Base-by-base conservation (phyloP, 164 flowering plant species). In the Magnolia sinica region DNA sequence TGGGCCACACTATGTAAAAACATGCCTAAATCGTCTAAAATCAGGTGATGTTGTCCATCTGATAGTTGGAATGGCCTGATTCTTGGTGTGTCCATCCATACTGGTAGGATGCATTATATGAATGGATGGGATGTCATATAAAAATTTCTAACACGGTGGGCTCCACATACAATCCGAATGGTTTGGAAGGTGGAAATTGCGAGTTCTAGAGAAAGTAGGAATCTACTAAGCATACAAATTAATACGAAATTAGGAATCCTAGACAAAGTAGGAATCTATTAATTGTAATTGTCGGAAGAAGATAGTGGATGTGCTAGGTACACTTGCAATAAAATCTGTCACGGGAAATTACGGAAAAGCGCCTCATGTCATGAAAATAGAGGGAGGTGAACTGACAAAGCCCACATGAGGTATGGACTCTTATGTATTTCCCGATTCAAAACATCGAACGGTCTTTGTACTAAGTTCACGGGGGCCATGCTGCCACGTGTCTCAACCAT, bases 341-440 rank as follows among this genome's bases (percentile, higher is more conserved):
- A 59, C 65, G 50, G 65, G 63, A 74, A 74, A 16, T 74, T 74
- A 68, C 76, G 20, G 13, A 18, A 51, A 71, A 19, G 24, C 37
- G 2, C 61, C 61, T 55, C 61, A 14, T 8, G 61, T 55, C 61
- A 55, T 55, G 61, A 55, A 16, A 55, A 55, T 11, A 55, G 18
- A 11, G 18, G 61, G 61, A 55, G 3, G 18, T 55, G 61, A 55
- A 16, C 13, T 55, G 61, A 55, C 61, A 55, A 55, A 55, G 13
- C 18, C 61, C 61, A 11, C 16, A 55, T 55, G 61, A 16, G 18
- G 18, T 14, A 55, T 16, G 61, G 19, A 55, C 13, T 55, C 61
- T 16, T 55, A 9, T 16, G 13, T 1, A 16, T 10, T 13, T 16
- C 58, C 14, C 59, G 16, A 55, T 55, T 55, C 61, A 55, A 55